These are phyloP conservation scores for Picea glauca DNA, from an alignment of 75 land plant genomes.

Conservation along the genomic window DNA sequence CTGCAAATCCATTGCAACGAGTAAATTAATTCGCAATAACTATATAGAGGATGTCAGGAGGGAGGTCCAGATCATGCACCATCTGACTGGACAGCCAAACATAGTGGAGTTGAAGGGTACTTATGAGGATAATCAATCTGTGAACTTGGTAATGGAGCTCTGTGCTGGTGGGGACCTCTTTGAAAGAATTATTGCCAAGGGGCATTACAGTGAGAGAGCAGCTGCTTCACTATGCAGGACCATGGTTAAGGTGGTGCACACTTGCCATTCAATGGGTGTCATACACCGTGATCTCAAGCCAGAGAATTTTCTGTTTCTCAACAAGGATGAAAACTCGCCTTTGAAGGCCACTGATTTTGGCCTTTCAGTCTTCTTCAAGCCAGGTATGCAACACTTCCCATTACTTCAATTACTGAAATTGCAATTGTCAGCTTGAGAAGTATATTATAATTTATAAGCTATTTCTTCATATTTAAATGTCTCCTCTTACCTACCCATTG, in stretches of 20 bases:
- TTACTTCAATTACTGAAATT: no score
- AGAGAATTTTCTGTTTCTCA: slow-evolving; percentile 56
- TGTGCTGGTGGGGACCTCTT: slow-evolving; percentile 68
- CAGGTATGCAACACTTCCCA: slow-evolving; percentile 17
- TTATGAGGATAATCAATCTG: slow-evolving; percentile 47
- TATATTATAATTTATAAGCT: no score
- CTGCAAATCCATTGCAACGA: slow-evolving; percentile 52
- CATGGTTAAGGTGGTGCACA: slow-evolving; percentile 50
- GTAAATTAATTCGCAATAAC: slow-evolving; percentile 35
- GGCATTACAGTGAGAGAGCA: slow-evolving; percentile 56
- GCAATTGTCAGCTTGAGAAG: no score
- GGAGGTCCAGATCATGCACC: slow-evolving; percentile 52
- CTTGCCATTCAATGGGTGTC: slow-evolving; percentile 62
- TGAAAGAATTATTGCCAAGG: slow-evolving; percentile 56
- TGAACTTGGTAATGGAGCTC: slow-evolving; percentile 60
- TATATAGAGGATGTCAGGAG: slow-evolving; percentile 33
- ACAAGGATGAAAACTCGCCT: slow-evolving; percentile 41
- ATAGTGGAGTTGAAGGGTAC: slow-evolving; percentile 53
- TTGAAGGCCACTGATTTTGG: slow-evolving; percentile 69
- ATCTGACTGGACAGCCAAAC: slow-evolving; percentile 50
- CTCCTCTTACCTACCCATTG: no score
- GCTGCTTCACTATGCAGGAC: slow-evolving; percentile 50
- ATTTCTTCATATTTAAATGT: no score
- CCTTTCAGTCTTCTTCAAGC: slow-evolving; percentile 52
- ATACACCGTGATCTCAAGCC: slow-evolving; percentile 67